phyloP scores from a whole-genome alignment of 352 stramenopile species.

The Pythium graminicola region DNA sequence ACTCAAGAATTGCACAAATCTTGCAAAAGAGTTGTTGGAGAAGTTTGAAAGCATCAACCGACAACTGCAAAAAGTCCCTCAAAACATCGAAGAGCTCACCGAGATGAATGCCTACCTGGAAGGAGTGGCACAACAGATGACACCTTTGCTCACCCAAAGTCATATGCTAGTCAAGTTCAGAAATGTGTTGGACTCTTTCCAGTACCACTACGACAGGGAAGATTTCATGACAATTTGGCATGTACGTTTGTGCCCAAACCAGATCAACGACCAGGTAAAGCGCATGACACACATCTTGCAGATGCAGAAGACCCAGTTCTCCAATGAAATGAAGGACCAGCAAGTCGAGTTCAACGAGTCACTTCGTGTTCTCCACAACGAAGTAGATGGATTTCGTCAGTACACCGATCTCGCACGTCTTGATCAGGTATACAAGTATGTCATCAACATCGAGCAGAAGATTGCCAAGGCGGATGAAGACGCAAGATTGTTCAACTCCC shows the following conservation, averaged over 20 bases:
- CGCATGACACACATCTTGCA: conserved; percentile 66
- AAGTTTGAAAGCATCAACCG: conserved; percentile 87
- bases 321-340: conserved; percentile 92
- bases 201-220: conserved; percentile 77
- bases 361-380: conserved; percentile 67
- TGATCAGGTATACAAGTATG: conserved; percentile 82
- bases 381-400: conserved; percentile 84
- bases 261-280: no score
- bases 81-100: conserved; percentile 90
- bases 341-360: conserved; percentile 90
- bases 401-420: conserved; percentile 88
- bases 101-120: conserved; percentile 84
- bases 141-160: no score
- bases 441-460: conserved; percentile 80
- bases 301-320: conserved; percentile 82
- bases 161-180: conserved; percentile 81
- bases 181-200: conserved; percentile 73
- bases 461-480: conserved; percentile 88
- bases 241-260: conserved; percentile 86
- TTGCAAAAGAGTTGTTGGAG: conserved; percentile 57
- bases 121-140: conserved; percentile 75
- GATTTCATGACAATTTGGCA: conserved; percentile 87
- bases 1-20: conserved; percentile 52
- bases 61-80: conserved; percentile 68
- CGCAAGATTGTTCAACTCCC: conserved; percentile 89